Evolutionary conservation across 257 asterid genomes (phyloP), one percentile per base, ranked within the genome.

Genomic region (Parsonsia alboflavescens): DNA sequence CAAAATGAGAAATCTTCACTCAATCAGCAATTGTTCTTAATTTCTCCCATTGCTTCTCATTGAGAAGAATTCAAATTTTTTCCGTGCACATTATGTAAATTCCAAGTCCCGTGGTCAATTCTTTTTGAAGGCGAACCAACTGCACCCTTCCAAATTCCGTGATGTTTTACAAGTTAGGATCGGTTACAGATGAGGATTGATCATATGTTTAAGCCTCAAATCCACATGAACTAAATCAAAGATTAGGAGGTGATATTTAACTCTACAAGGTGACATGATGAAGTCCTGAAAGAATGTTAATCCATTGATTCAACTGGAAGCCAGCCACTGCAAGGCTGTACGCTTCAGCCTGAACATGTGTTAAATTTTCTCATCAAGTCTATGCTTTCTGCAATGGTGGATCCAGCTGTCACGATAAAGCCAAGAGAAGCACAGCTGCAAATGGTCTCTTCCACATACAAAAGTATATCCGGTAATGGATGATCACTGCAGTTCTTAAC

Each of bases 391-490:
- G 97, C 94, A 63, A 94, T 94, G 61, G 97, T 94, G 61, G 99
- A 94, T 44, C 96, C 98, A n/a, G 92, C 71, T 62, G 99, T 94
- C 68, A 96, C 92, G 39, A 90, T 80, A 70, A 94, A 94, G 79
- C 99, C 97, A 69, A 92, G 87, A 64, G 94, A 76, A 77, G 97
- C 99, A 81, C 99, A 94, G 74, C 99, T 87, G 70, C 99, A 94
- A 50, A 92, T 80, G 24, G 87, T 80, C 84, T 89, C 89, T 80
- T 94, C 97, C 50, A 94, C 65, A 74, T 77, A 90, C 16, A 94
- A 75, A 46, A 86, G 89, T 45, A 90, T 82, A 77, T 89, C 96
- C 19, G 90, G 80, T 44, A 88, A 78, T 19, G 91, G 72, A 19
- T 53, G 63, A 80, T 87, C 76, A 81, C 66, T 54, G 68, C 92